Evolutionary conservation across 352 stramenopile species (phyloP).

Genomic region (Thraustochytrium striatum): DNA sequence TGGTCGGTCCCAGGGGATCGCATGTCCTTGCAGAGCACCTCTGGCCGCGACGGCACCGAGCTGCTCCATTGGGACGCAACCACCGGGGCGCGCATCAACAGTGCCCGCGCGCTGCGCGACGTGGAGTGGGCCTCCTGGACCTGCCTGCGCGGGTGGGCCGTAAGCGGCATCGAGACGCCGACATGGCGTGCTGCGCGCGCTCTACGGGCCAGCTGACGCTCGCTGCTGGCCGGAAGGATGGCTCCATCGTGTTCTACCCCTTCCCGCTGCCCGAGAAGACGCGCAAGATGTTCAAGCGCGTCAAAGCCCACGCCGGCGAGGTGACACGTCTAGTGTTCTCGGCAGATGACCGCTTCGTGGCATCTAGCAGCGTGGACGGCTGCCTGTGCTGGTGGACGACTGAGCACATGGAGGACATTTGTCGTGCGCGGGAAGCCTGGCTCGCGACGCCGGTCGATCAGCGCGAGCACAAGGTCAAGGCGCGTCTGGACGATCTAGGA

Average conservation of each 20-base stretch:
- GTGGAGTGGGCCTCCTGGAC: slow-evolving; percentile 77
- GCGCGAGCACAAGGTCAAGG: neutral
- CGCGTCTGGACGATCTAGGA: no score
- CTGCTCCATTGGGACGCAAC: slow-evolving; percentile 72
- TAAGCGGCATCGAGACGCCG: slow-evolving; percentile 61
- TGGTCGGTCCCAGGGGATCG: slow-evolving; percentile 52
- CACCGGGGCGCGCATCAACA: slow-evolving; percentile 68
- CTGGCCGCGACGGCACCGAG: slow-evolving; percentile 72
- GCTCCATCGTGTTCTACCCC: neutral
- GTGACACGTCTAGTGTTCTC: neutral
- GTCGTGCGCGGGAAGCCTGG: neutral
- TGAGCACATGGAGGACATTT: slow-evolving; percentile 13
- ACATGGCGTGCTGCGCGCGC: neutral
- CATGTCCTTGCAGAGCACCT: slow-evolving; percentile 54
- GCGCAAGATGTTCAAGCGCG: neutral
- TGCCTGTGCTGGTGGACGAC: slow-evolving; percentile 11
- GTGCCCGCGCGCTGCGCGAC: slow-evolving; percentile 65
- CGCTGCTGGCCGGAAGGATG: slow-evolving; percentile 1
- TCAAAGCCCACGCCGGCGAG: neutral
- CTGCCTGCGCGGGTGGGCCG: slow-evolving; percentile 71
- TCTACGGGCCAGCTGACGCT: neutral
- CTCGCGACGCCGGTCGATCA: neutral
- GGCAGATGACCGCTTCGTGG: neutral
- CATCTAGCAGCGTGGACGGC: neutral
- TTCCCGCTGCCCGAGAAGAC: neutral